Percentiles rank a stretch among this genome's conserved stretches.
phyloP scores from a whole-genome alignment of 1,284 basidiomycete species.

The Ustilago loliicola region DNA sequence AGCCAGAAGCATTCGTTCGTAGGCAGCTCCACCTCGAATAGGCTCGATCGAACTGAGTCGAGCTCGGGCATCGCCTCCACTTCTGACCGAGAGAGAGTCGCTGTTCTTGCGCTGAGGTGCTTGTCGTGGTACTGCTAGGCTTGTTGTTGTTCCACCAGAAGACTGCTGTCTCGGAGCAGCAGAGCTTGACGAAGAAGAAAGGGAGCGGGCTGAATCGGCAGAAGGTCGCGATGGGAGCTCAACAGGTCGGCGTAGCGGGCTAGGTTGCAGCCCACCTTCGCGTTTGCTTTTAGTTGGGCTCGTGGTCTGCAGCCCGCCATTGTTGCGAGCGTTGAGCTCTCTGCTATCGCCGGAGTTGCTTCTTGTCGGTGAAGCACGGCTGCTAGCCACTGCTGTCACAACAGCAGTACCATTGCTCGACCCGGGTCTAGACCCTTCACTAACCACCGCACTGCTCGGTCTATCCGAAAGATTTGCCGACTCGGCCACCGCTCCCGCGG shows the following conservation, averaged over 20 bases:
- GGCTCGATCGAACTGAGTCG: constrained; percentile 64
- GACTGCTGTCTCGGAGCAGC: constrained; percentile 1
- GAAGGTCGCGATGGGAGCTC: constrained; percentile 32
- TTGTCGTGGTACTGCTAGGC: constrained; percentile 24
- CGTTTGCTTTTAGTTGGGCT: constrained; percentile 33
- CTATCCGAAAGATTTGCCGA: constrained; percentile 35
- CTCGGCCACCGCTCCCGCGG: constrained; percentile 19
- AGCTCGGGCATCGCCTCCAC: constrained; percentile 55
- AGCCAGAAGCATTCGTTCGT: constrained; percentile 64
- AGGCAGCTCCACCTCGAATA: constrained; percentile 61
- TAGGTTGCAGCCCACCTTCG: constrained; percentile 32
- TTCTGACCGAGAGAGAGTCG: constrained; percentile 33
- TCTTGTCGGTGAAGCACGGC: constrained; percentile 3
- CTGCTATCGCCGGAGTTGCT: constrained; percentile 14
- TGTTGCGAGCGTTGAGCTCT: neutral
- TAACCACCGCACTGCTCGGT: constrained; percentile 24
- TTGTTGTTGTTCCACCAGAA: neutral
- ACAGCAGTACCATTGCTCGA: constrained; percentile 29
- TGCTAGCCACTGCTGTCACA: neutral
- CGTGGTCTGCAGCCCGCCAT: constrained; percentile 17
- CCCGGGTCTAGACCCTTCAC: constrained; percentile 21
- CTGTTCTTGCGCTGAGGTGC: constrained; percentile 33
- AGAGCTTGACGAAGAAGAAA: constrained; percentile 9
- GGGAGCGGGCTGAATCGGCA: constrained; percentile 18
- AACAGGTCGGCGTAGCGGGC: constrained; percentile 28